A percentile compares a stretch with the other conserved stretches of the same genome.
phyloP scores from a whole-genome alignment of 306 rosid species.

The Gastrolobium villosum region DNA sequence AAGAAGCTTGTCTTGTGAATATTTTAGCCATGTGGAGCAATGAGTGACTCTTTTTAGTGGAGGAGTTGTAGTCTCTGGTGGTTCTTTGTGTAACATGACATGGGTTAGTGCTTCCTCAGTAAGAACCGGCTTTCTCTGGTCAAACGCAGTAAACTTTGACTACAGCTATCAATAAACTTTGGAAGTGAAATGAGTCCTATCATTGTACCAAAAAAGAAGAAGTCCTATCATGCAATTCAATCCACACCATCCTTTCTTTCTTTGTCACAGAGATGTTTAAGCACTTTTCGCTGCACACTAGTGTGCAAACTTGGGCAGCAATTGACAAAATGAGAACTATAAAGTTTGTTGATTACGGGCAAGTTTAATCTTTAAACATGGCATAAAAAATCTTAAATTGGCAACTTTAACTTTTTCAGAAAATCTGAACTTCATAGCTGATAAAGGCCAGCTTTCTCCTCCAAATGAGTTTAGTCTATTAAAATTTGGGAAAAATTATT shows the following conservation, averaged over 20 bases:
- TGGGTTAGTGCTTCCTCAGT: conserved; percentile 37
- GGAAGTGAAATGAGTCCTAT: background rate
- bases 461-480: background rate
- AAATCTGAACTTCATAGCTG: background rate
- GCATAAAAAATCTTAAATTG: background rate
- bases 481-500: no score
- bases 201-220: no score
- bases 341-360: background rate
- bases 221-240: conserved; percentile 41
- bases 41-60: conserved; percentile 39
- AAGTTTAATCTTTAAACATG: background rate
- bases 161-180: conserved; percentile 50
- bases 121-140: conserved; percentile 49
- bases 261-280: background rate
- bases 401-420: background rate
- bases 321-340: background rate
- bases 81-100: conserved; percentile 41
- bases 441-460: background rate
- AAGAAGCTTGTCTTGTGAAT: conserved; percentile 17
- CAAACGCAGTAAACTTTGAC: conserved; percentile 37
- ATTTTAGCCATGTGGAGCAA: conserved; percentile 45
- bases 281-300: background rate
- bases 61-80: conserved; percentile 30
- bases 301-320: background rate
- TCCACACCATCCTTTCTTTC: conserved; percentile 7